Evolutionary conservation across 1,139 yeast genomes (phyloP).

Genomic region (Taiozyma sp.): DNA sequence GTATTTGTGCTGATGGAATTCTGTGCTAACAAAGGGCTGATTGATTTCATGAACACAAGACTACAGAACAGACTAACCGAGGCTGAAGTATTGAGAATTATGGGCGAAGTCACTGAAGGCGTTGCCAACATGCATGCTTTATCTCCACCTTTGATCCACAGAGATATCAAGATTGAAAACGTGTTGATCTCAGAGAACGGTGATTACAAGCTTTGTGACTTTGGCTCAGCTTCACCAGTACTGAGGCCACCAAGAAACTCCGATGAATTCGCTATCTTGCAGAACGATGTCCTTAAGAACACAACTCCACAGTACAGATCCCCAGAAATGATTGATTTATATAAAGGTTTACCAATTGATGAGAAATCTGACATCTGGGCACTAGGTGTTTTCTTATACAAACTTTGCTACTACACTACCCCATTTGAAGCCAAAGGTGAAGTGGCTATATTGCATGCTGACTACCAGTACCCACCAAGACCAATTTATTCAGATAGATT

Average conservation of each 20-base stretch:
- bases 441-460: constrained; percentile 58
- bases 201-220: constrained; percentile 81
- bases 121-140: constrained; percentile 86
- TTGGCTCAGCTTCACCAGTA: constrained; percentile 83
- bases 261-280: constrained; percentile 61
- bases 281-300: constrained; percentile 81
- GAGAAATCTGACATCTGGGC: constrained; percentile 98
- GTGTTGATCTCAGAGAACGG: constrained; percentile 74
- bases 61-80: constrained; percentile 77
- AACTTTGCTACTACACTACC: constrained; percentile 87
- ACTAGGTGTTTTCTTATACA: constrained; percentile 83
- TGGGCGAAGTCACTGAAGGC: constrained; percentile 78
- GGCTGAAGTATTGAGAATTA: constrained; percentile 73
- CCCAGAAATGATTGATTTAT: constrained; percentile 94
- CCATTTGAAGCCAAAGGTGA: constrained; percentile 86
- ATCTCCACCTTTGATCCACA: constrained; percentile 75
- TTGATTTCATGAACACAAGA: constrained; percentile 93
- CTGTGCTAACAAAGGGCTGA: constrained; percentile 79
- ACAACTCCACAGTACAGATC: constrained; percentile 97
- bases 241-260: constrained; percentile 58
- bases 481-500: constrained; percentile 45
- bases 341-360: constrained; percentile 80
- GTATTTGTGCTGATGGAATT: constrained; percentile 91
- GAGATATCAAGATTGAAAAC: constrained; percentile 94
- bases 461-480: constrained; percentile 48